Evolutionary conservation across 352 stramenopile species (phyloP).

Genomic region (Bremia lactucae): DNA sequence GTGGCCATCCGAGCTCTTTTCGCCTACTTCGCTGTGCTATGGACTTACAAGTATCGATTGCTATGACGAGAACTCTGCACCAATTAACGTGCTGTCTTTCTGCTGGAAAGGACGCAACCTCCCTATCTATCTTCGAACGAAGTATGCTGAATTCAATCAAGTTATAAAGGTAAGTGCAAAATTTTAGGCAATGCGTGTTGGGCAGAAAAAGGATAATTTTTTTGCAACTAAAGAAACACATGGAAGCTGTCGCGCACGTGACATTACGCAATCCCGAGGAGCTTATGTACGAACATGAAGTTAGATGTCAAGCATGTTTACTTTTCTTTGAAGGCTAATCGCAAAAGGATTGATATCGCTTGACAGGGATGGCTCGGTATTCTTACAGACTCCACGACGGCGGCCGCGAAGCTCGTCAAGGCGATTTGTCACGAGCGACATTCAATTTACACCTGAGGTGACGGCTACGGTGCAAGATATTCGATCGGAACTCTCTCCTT

Average conservation of each 20-base stretch:
- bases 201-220: not conserved
- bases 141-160: conserved; percentile 85
- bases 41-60: conserved; percentile 65
- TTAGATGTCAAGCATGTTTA: too few relatives aligned
- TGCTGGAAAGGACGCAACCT: conserved; percentile 84
- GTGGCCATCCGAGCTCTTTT: conserved; percentile 74
- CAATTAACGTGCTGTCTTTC: conserved; percentile 71
- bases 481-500: conserved; percentile 62
- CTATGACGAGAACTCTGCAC: conserved; percentile 46
- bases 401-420: conserved; percentile 56
- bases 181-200: not conserved
- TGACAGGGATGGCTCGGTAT: conserved; percentile 47
- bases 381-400: conserved; percentile 49
- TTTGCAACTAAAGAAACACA: conserved; percentile 51
- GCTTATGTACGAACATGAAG: conserved; percentile 57
- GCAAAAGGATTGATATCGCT: not conserved
- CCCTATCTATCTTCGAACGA: conserved; percentile 76
- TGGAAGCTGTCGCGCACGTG: conserved; percentile 65
- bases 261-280: conserved; percentile 66
- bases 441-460: conserved; percentile 72
- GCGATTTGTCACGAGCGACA: conserved; percentile 69
- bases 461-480: conserved; percentile 65
- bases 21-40: conserved; percentile 71
- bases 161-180: conserved; percentile 54
- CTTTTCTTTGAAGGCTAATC: too few relatives aligned